These are phyloP conservation scores for Populus tomentosa DNA, from an alignment of 441 rosid species.

Conservation along the genomic window DNA sequence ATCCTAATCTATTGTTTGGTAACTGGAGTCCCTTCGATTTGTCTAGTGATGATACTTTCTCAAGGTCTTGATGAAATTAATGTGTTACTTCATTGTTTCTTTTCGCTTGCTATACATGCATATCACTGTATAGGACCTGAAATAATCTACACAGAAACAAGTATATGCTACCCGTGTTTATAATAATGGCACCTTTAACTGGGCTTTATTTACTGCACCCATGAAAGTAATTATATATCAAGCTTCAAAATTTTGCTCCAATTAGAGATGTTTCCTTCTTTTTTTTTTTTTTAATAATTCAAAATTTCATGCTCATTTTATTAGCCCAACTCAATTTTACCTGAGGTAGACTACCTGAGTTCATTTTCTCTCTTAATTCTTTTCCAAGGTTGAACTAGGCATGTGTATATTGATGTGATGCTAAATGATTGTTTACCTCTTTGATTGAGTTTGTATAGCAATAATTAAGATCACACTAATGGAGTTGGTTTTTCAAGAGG, in stretches of 20 bases:
- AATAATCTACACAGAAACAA: slow-evolving; percentile 11
- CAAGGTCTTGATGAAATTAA: slow-evolving; percentile 22
- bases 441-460: not conserved
- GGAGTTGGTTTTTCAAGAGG: not conserved
- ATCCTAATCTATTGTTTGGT: slow-evolving; percentile 46
- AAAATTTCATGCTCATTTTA: not conserved
- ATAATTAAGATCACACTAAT: not conserved
- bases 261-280: not conserved
- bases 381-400: not conserved
- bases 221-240: not conserved
- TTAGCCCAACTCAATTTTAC: not conserved
- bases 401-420: not conserved
- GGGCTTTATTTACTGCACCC: not conserved
- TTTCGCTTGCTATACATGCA: not conserved
- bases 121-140: slow-evolving; percentile 7
- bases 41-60: slow-evolving; percentile 40
- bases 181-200: not conserved
- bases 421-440: not conserved
- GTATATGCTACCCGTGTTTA: not conserved
- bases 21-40: slow-evolving; percentile 63
- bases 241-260: not conserved
- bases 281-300: not conserved
- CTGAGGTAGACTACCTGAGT: not conserved
- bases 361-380: not conserved
- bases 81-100: not conserved